Base-by-base conservation (phyloP, 2,329 filamentous ascomycete genomes). In the Ophiosphaerella korrae region DNA sequence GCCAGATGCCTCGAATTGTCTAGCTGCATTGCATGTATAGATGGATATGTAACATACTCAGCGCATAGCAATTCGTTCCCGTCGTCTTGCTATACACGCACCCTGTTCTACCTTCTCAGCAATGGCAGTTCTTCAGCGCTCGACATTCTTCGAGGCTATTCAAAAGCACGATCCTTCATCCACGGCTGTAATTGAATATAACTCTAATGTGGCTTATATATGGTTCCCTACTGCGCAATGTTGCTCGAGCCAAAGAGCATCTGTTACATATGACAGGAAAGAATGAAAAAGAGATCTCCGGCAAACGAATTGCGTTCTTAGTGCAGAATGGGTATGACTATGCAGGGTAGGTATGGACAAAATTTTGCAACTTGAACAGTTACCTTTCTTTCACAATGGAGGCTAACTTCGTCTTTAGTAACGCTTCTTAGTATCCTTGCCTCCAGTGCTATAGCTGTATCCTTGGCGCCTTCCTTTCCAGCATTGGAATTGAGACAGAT, bases 401-500 rank as follows among this genome's bases (percentile, higher is more conserved):
- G 26, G 26, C 26, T 29, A 29, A 11, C 26, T 29, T 29, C 26
- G 26, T 29, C 26, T 3, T 18, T 67, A 97, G 94, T 97, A 60
- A 96, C 90, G 5, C 84, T 97, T 16, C 84, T 99, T 32, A 88
- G 92, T 24, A 88, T 94, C 62, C 82, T 99, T 48, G 92, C 90
- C 3, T 86, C 88, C 54, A 88, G 92, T 69, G 90, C 90, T 45
- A 92, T 99, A 71, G 94, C 94, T 37, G 84, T 99, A 9, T 94
- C 94, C 0, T 79, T 99, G 40, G 93, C 91, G 2, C 90, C 92
- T 1, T 85, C 88, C 0, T 97, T 97, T 63, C 94, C 94, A 2
- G 82, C 86, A 1, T 82, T 84, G 43, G 94, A 99, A 76, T 78
- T 97, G 55, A 87, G 93, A 71, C 97, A 99, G 75, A 94, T 97